A percentile compares a stretch with the other conserved stretches of the same genome.
Evolutionary conservation across 106 monocot species (phyloP).

Genomic region (Gastrodia elata): DNA sequence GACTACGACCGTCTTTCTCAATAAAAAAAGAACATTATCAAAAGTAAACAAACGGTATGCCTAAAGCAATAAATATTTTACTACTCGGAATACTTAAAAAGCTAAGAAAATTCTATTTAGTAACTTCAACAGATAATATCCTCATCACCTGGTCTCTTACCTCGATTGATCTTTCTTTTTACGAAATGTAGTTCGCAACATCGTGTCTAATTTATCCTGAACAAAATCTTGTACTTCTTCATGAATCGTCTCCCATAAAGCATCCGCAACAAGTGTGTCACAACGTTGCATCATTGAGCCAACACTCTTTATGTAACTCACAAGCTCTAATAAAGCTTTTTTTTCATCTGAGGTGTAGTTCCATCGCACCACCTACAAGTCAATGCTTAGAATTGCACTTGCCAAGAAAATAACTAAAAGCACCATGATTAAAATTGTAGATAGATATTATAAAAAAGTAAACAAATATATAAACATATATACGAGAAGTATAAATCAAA

Average conservation of each 20-base stretch:
- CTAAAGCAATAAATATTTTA: no score
- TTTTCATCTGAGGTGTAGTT: constrained; percentile 89
- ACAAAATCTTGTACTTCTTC: constrained; percentile 97
- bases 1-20: no score
- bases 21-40: no score
- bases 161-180: constrained; percentile 96
- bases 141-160: constrained; percentile 15
- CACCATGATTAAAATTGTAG: not conserved
- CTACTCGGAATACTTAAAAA: no score
- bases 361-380: constrained; percentile 79
- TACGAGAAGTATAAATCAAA: not conserved
- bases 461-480: not conserved
- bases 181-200: constrained; percentile 86
- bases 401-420: constrained; percentile 2
- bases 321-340: constrained; percentile 69
- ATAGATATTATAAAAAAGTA: not conserved
- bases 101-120: no score
- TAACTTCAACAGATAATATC: not conserved
- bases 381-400: not conserved
- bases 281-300: constrained; percentile 95
- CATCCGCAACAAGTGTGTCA: constrained; percentile 88
- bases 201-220: constrained; percentile 83
- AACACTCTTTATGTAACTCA: constrained; percentile 83
- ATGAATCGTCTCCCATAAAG: constrained; percentile 99
- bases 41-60: no score